Evolutionary conservation across 192 early-diverging fungal species (phyloP).

Genomic region (Spizellomyces punctatus): DNA sequence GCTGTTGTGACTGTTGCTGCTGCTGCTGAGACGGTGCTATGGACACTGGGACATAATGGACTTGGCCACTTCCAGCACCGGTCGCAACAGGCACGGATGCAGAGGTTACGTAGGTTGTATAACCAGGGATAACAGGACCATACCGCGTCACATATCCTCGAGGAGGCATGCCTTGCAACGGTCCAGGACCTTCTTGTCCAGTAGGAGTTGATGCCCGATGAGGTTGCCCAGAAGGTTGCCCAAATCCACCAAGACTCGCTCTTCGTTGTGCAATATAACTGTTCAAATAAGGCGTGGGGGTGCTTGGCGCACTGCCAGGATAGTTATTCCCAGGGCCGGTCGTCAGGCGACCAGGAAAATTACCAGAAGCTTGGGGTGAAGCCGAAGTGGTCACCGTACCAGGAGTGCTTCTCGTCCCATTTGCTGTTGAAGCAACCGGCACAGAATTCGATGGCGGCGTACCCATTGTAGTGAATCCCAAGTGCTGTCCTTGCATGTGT

Average conservation of each 20-base stretch:
- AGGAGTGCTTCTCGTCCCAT: too few species aligned
- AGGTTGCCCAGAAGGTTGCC: background rate
- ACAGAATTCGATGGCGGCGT: too few species aligned
- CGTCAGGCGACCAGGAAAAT: background rate
- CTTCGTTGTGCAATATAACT: constrained; percentile 16
- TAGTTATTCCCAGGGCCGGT: background rate
- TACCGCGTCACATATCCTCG: constrained; percentile 11
- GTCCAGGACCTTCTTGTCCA: background rate
- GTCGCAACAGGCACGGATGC: constrained; percentile 12
- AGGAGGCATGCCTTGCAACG: background rate
- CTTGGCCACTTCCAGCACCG: background rate
- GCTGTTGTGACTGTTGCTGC: constrained; percentile 12
- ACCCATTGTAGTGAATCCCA: background rate
- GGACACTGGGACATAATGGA: constrained; percentile 23
- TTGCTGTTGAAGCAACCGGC: too few species aligned
- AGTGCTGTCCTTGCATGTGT: background rate
- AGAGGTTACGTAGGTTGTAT: background rate
- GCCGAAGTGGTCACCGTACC: too few species aligned
- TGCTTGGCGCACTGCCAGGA: background rate
- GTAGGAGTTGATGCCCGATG: background rate
- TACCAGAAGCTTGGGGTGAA: too few species aligned
- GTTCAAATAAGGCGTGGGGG: constrained; percentile 14
- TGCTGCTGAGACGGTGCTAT: constrained; percentile 6
- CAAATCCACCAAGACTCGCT: constrained; percentile 15
- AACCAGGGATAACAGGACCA: constrained; percentile 2